Conservation (phyloP, 2,329 filamentous ascomycete genomes). For the Talaromyces sp. region DNA sequence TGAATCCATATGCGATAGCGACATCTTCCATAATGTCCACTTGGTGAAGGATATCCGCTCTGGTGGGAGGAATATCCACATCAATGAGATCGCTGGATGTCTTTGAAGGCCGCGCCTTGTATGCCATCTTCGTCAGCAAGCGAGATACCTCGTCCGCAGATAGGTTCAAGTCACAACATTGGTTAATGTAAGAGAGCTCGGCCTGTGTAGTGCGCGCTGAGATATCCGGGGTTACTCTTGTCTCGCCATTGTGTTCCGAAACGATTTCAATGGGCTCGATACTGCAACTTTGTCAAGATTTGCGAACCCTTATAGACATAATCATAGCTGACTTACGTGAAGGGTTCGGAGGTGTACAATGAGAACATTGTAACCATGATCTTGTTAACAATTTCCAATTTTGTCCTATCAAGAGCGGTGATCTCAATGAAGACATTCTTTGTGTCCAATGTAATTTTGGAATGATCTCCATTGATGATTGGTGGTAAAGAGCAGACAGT, state of each 20-base stretch:
- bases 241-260: slow-evolving; percentile 84
- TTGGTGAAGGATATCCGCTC: slow-evolving; percentile 92
- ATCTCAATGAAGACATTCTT: slow-evolving; percentile 96
- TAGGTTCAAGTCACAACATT: slow-evolving; percentile 78
- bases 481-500: slow-evolving; percentile 90
- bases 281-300: slow-evolving; percentile 25
- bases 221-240: slow-evolving; percentile 75
- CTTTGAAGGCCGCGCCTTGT: slow-evolving; percentile 70
- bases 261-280: slow-evolving; percentile 91
- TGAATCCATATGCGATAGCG: slow-evolving; percentile 95
- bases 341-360: slow-evolving; percentile 78
- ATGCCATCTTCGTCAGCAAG: slow-evolving; percentile 84
- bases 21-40: slow-evolving; percentile 99
- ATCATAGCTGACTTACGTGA: slow-evolving; percentile 54
- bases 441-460: slow-evolving; percentile 88
- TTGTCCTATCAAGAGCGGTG: slow-evolving; percentile 91
- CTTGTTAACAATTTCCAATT: slow-evolving; percentile 91
- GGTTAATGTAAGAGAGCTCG: slow-evolving; percentile 90
- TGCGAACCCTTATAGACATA: background rate
- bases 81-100: slow-evolving; percentile 69
- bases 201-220: slow-evolving; percentile 72
- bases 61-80: slow-evolving; percentile 78
- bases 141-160: slow-evolving; percentile 71
- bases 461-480: slow-evolving; percentile 96
- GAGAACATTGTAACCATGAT: slow-evolving; percentile 98